A percentile compares a stretch with the other conserved stretches of the same genome.
phyloP scores from a whole-genome alignment of 192 early-diverging fungal species.

The Coemansia sp. region DNA sequence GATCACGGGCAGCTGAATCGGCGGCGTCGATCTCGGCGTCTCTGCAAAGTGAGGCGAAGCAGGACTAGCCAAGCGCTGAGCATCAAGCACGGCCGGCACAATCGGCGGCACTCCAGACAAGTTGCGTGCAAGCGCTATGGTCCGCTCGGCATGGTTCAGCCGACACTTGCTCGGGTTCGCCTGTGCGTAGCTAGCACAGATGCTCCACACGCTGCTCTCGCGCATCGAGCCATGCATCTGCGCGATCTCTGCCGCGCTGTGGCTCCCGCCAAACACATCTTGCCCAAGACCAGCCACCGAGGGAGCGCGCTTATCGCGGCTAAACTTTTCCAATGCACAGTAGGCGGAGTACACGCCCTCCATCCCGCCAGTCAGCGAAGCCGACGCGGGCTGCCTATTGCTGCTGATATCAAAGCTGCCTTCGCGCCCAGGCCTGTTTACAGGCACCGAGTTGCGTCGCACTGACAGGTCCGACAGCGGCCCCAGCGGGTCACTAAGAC shows the following conservation, averaged over 20 bases:
- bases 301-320: constrained; percentile 9
- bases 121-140: constrained; percentile 27
- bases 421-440: constrained; percentile 9
- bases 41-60: constrained; percentile 1
- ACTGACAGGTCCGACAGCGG: constrained; percentile 17
- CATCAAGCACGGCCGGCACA: background rate
- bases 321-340: constrained; percentile 40
- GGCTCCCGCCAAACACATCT: constrained; percentile 21
- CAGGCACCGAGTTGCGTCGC: constrained; percentile 45
- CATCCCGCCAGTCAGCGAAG: constrained; percentile 8
- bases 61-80: background rate
- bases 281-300: background rate
- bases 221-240: constrained; percentile 35
- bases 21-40: constrained; percentile 4
- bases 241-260: constrained; percentile 32
- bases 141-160: constrained; percentile 21
- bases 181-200: constrained; percentile 21
- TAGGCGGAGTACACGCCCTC: constrained; percentile 32
- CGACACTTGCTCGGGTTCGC: constrained; percentile 12
- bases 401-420: background rate
- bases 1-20: constrained; percentile 16
- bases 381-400: background rate
- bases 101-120: constrained; percentile 3
- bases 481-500: background rate
- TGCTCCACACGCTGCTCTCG: constrained; percentile 28